Evolutionary conservation across 306 rosid genomes (phyloP).

Genomic region (Biancaea sappan): DNA sequence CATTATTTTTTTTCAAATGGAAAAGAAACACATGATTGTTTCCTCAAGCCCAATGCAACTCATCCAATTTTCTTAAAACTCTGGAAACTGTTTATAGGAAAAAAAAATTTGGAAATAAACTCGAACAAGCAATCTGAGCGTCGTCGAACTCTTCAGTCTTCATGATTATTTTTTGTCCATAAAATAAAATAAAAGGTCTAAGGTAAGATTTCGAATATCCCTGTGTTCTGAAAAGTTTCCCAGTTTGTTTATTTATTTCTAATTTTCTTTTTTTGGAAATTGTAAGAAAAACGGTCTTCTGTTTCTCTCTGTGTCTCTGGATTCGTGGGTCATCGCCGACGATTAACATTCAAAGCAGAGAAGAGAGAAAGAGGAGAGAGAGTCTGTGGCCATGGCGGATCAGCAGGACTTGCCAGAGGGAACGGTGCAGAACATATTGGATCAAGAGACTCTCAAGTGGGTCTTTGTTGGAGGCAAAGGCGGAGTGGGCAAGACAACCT

Average conservation of each 20-base stretch:
- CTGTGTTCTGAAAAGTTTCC: background rate
- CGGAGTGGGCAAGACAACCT: constrained; percentile 95
- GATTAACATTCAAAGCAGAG: background rate
- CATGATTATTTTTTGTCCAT: too few species aligned
- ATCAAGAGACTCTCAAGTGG: constrained; percentile 90
- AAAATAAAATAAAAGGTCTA: too few species aligned
- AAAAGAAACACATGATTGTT: too few species aligned
- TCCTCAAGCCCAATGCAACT: too few species aligned
- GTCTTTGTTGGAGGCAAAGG: constrained; percentile 98
- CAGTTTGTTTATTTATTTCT: background rate
- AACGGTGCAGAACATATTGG: constrained; percentile 75
- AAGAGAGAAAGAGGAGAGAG: constrained; percentile 9
- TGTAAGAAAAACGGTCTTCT: background rate
- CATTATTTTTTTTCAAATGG: too few species aligned
- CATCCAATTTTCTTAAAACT: too few species aligned
- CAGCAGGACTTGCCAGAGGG: constrained; percentile 56
- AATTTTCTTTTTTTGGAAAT: too few species aligned
- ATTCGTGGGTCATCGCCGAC: background rate
- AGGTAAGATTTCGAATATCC: too few species aligned
- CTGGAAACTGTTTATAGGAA: too few species aligned
- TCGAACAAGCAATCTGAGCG: too few species aligned
- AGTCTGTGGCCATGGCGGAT: constrained; percentile 39
- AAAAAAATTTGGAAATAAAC: too few species aligned
- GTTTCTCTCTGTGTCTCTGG: background rate
- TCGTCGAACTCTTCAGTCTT: too few species aligned